A percentile compares a stretch with the other conserved stretches of the same genome.
These are phyloP conservation scores for Spergularia bocconei DNA, from an alignment of 148 eudicot genomes.

Conservation along the genomic window DNA sequence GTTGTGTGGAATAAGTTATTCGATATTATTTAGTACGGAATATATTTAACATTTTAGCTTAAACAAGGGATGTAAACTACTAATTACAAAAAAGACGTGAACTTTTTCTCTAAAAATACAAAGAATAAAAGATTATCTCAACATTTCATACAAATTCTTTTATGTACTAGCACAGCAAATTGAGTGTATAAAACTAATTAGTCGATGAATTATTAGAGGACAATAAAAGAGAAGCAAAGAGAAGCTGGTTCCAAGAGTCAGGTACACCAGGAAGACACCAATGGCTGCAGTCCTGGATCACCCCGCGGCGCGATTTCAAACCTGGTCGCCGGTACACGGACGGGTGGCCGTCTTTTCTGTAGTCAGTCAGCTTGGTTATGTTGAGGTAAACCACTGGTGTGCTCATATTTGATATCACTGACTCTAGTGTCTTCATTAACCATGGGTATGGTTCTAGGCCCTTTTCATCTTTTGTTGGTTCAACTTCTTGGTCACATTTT, in stretches of 20 bases:
- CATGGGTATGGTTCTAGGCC: slow-evolving; percentile 40
- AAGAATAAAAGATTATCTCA: slow-evolving; percentile 21
- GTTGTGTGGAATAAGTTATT: too few species aligned
- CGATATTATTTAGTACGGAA: too few species aligned
- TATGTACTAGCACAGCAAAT: background rate
- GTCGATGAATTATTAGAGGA: slow-evolving; percentile 11
- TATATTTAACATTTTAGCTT: too few species aligned
- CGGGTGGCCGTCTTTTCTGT: slow-evolving; percentile 72
- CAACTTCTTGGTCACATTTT: slow-evolving; percentile 43
- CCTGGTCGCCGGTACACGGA: slow-evolving; percentile 41
- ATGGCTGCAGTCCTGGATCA: slow-evolving; percentile 66
- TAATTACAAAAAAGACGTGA: too few species aligned
- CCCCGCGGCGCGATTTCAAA: slow-evolving; percentile 13
- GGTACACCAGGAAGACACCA: slow-evolving; percentile 90
- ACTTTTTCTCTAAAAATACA: background rate
- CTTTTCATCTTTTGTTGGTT: slow-evolving; percentile 41
- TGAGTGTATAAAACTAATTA: slow-evolving; percentile 2
- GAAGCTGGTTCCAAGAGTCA: slow-evolving; percentile 72
- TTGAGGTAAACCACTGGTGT: slow-evolving; percentile 55
- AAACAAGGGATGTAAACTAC: too few species aligned
- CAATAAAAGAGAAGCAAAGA: slow-evolving; percentile 44
- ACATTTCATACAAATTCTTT: slow-evolving; percentile 2
- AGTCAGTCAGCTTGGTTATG: slow-evolving; percentile 56
- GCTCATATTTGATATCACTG: slow-evolving; percentile 37
- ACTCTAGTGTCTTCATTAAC: slow-evolving; percentile 51